A percentile compares a stretch with the other conserved stretches of the same genome.
phyloP scores from a whole-genome alignment of 2,329 filamentous ascomycete genomes.

The Paraphaeosphaeria minitans region DNA sequence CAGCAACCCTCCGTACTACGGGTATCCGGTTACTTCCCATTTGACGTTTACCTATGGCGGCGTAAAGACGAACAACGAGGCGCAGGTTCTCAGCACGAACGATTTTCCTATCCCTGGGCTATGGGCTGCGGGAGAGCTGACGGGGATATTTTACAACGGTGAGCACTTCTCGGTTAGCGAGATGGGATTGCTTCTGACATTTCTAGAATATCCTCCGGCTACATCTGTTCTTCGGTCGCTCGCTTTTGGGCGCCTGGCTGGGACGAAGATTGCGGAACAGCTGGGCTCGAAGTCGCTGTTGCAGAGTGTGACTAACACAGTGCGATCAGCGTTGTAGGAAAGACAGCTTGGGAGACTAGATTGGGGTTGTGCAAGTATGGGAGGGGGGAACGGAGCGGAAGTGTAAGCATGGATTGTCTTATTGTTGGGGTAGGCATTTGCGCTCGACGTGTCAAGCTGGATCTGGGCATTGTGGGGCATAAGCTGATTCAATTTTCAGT shows the following conservation, averaged over 20 bases:
- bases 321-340: slow-evolving; percentile 5
- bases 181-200: background rate
- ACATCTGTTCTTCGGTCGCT: slow-evolving; percentile 40
- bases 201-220: slow-evolving; percentile 38
- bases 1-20: slow-evolving; percentile 45
- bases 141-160: slow-evolving; percentile 43
- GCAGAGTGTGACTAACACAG: slow-evolving; percentile 3
- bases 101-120: slow-evolving; percentile 37
- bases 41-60: slow-evolving; percentile 45
- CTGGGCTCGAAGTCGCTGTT: slow-evolving; percentile 13
- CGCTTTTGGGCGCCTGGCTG: slow-evolving; percentile 41
- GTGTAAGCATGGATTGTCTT: too few species aligned
- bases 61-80: slow-evolving; percentile 48
- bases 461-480: too few species aligned
- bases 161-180: background rate
- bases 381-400: background rate
- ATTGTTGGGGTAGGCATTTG: too few species aligned
- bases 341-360: background rate
- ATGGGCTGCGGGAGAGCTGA: slow-evolving; percentile 43
- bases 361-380: background rate
- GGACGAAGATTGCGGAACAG: slow-evolving; percentile 30
- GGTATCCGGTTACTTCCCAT: slow-evolving; percentile 33
- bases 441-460: too few species aligned
- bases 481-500: too few species aligned
- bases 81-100: slow-evolving; percentile 47